Conservation (phyloP, 2,329 filamentous ascomycete genomes). For the Arthrocladium fulminans region DNA sequence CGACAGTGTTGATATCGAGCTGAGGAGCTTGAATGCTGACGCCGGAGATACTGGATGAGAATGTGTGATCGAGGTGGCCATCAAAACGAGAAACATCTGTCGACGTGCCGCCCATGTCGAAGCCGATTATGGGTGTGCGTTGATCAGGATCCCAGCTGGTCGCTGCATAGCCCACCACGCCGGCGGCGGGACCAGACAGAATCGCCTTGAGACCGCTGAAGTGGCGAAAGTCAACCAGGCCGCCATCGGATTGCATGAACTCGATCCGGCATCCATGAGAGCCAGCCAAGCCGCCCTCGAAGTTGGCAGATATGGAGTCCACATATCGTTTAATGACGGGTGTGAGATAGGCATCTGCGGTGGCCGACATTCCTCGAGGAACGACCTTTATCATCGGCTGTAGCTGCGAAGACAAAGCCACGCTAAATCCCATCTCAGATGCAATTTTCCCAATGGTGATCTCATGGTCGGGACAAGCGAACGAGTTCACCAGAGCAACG, state of each 20-base stretch:
- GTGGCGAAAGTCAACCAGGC: conserved; percentile 46
- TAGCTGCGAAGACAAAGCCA: conserved; percentile 68
- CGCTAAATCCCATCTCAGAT: conserved; percentile 67
- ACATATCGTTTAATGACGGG: conserved; percentile 72
- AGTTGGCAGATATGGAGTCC: conserved; percentile 67
- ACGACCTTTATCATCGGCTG: conserved; percentile 87
- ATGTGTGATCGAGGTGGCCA: conserved; percentile 83
- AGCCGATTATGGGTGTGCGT: conserved; percentile 79
- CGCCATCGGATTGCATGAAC: conserved; percentile 90
- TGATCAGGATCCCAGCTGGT: conserved; percentile 81
- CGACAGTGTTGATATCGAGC: conserved; percentile 90
- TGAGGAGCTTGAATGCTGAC: conserved; percentile 88
- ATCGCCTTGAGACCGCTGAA: conserved; percentile 86
- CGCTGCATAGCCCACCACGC: conserved; percentile 88
- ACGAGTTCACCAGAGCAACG: conserved; percentile 85
- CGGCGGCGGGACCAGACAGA: conserved; percentile 82
- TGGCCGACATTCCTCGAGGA: conserved; percentile 64
- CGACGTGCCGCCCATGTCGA: conserved; percentile 91
- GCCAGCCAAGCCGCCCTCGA: conserved; percentile 64
- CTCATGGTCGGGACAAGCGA: conserved; percentile 84
- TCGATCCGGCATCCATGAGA: conserved; percentile 73
- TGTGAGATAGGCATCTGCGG: conserved; percentile 71
- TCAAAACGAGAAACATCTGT: conserved; percentile 87
- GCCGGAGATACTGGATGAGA: conserved; percentile 88
- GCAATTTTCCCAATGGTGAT: conserved; percentile 66